These are phyloP conservation scores for Rhodomyrtus psidioides DNA, from an alignment of 441 rosid genomes.

Conservation along the genomic window DNA sequence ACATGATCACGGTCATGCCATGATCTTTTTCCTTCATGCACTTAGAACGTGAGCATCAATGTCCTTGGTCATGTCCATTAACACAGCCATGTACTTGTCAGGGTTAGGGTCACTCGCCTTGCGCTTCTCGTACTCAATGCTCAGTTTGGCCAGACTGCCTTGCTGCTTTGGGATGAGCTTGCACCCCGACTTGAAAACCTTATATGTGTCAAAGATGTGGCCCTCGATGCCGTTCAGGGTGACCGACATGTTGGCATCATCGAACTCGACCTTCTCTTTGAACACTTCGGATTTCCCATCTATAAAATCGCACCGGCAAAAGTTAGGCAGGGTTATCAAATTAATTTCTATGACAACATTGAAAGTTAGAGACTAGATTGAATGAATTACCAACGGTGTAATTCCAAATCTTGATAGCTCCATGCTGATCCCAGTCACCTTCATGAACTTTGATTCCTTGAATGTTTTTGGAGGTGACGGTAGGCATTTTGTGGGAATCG, in stretches of 20 bases:
- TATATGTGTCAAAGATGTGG: neutral
- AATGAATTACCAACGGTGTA: neutral
- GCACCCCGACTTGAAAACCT: neutral
- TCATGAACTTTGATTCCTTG: conserved; percentile 1
- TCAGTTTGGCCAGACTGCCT: neutral
- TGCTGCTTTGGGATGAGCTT: neutral
- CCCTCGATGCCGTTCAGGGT: neutral
- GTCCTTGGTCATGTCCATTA: neutral
- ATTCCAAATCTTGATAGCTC: neutral
- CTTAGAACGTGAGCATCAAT: neutral
- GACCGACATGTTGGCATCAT: neutral
- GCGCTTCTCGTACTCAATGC: neutral
- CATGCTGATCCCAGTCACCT: neutral
- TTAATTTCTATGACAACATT: neutral
- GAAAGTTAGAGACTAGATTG: neutral
- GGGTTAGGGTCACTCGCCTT: neutral
- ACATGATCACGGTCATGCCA: neutral
- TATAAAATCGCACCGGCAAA: neutral
- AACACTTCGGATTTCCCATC: neutral
- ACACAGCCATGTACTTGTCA: neutral
- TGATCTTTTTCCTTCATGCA: neutral
- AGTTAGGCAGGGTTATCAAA: neutral
- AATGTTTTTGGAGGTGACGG: neutral
- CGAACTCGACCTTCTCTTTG: neutral
- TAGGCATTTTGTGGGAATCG: neutral